Base-by-base conservation (phyloP, 805 yeast genomes). In the Kuraishia cidri region DNA sequence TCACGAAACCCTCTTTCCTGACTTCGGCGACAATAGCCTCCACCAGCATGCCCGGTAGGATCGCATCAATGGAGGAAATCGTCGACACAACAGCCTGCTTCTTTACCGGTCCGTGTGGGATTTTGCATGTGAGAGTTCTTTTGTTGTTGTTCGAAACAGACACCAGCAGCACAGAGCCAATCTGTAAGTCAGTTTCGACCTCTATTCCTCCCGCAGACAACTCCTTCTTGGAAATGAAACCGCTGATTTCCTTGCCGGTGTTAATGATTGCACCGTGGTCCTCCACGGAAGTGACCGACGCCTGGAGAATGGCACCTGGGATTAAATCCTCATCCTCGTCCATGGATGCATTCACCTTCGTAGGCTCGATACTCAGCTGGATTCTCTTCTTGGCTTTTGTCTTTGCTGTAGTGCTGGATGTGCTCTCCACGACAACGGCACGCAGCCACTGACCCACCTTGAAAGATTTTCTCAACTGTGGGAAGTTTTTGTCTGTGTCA, bases 221-320 rank as follows among this genome's bases (percentile, higher is more conserved):
- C 37, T 80, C 90, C 42, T 79, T 80, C 41, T 72, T 77, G 2
- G 94, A 69, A 30, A 88, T 62, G 54, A 90, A 88, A 1, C 94
- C 95, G 19, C 74, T 60, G 6, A 69, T 36, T 5, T 66, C 70
- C 32, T 67, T 50, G 22, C 97, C 97, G 25, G 81, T 54, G 44
- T 79, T 80, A 27, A 90, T 58, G 36, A 84, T 72, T 16, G 76
- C 70, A 58, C 98, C 98, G 52, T 86, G 96, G 52, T 92, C 99
- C 65, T 92, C 97, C 16, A 84, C 58, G 30, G 94, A 79, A 39
- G 66, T 69, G 15, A 92, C 75, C 2, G 84, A 65, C 16, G 77
- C 88, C 57, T 92, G 98, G 2, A 92, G 50, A 4, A 80, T 50
- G 37, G 72, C 64, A 28, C 85, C 86, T 18, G 64, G 46, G 5